Evolutionary conservation across 768 basidiomycete genomes (phyloP).

Genomic region (Kondoa subrosea): DNA sequence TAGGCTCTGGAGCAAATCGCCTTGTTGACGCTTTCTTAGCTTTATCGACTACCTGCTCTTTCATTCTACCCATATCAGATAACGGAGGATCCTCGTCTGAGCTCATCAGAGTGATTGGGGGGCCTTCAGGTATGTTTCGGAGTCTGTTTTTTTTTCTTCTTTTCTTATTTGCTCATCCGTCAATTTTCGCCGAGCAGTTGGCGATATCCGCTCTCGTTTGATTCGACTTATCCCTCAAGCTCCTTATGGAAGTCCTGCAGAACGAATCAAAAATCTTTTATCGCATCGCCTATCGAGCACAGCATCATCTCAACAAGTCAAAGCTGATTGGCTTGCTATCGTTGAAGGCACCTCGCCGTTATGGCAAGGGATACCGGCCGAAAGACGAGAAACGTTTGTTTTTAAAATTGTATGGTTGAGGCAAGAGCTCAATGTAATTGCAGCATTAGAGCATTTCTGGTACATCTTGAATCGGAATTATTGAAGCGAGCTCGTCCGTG

Average conservation of each 20-base stretch:
- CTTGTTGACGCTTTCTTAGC: conserved; percentile 65
- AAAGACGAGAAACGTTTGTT: conserved; percentile 72
- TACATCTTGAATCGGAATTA: conserved; percentile 77
- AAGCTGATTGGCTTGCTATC: conserved; percentile 73
- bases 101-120: background rate
- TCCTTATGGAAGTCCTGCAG: conserved; percentile 36
- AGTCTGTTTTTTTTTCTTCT: background rate
- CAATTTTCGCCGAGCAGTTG: conserved; percentile 28
- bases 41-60: conserved; percentile 44
- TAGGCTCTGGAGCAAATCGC: conserved; percentile 88
- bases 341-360: conserved; percentile 67
- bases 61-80: conserved; percentile 76
- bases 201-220: conserved; percentile 74
- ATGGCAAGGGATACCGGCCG: conserved; percentile 72
- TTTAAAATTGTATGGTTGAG: background rate
- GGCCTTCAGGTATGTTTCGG: conserved; percentile 44
- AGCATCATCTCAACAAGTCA: conserved; percentile 54
- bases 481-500: conserved; percentile 51
- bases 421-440: background rate
- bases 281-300: conserved; percentile 58
- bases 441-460: conserved; percentile 65
- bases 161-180: background rate
- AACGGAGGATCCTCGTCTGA: conserved; percentile 53
- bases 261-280: conserved; percentile 58
- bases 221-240: conserved; percentile 66